These are phyloP conservation scores for Tremella mesenterica DNA, from an alignment of 768 basidiomycete species.

Conservation along the genomic window DNA sequence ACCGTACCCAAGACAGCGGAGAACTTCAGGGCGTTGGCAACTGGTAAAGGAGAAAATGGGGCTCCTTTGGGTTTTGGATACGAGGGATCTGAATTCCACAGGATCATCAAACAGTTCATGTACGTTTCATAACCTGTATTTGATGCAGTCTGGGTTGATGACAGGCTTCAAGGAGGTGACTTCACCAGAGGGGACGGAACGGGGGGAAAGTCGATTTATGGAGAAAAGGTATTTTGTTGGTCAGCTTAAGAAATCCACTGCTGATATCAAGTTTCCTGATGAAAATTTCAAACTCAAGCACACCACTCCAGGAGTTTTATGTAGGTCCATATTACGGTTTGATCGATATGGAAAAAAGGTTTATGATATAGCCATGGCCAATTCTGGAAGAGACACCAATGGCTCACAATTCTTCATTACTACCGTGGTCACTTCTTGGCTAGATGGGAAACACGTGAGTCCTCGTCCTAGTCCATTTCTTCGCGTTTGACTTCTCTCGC, in stretches of 20 bases:
- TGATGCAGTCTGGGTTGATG: background rate
- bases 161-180: conserved; percentile 78
- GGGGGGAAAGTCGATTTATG: conserved; percentile 37
- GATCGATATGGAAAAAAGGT: background rate
- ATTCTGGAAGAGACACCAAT: conserved; percentile 89
- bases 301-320: conserved; percentile 60
- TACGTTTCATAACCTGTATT: conserved; percentile 4
- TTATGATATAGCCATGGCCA: conserved; percentile 60
- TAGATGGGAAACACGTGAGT: conserved; percentile 75
- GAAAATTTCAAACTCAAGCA: conserved; percentile 99
- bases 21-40: conserved; percentile 91
- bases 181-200: conserved; percentile 55
- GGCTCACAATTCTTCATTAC: conserved; percentile 97
- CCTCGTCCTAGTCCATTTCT: conserved; percentile 11
- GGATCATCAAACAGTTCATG: conserved; percentile 92
- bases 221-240: conserved; percentile 45
- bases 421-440: conserved; percentile 75
- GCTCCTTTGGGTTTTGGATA: conserved; percentile 75
- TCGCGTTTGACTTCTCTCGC: conserved; percentile 19
- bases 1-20: conserved; percentile 89
- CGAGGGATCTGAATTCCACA: conserved; percentile 93
- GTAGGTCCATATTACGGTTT: conserved; percentile 11
- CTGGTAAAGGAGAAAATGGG: conserved; percentile 71
- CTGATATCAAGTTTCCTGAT: conserved; percentile 60
- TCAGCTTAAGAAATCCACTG: background rate